Conservation (phyloP, 2,329 filamentous ascomycete genomes). For the Colletotrichum navitas region DNA sequence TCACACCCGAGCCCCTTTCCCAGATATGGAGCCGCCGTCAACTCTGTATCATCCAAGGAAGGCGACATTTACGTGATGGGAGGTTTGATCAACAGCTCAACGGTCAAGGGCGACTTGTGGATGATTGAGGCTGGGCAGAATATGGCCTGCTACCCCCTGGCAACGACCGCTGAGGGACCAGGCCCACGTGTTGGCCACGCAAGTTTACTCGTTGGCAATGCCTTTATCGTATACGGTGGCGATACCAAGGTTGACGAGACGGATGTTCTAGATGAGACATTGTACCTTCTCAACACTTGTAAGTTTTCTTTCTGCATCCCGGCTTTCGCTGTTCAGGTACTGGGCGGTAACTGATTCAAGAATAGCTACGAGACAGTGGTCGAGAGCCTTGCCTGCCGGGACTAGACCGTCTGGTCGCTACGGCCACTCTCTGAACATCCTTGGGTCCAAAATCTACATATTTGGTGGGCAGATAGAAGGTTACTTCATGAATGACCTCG, state of each 20-base stretch:
- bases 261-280: slow-evolving; percentile 91
- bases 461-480: slow-evolving; percentile 98
- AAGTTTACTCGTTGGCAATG: slow-evolving; percentile 94
- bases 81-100: slow-evolving; percentile 92
- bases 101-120: slow-evolving; percentile 97
- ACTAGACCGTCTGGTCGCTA: slow-evolving; percentile 90
- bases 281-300: slow-evolving; percentile 98
- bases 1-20: slow-evolving; percentile 90
- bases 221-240: slow-evolving; percentile 98
- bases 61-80: slow-evolving; percentile 99
- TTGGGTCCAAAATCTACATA: slow-evolving; percentile 96
- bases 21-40: slow-evolving; percentile 96
- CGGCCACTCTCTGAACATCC: slow-evolving; percentile 94
- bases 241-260: slow-evolving; percentile 97
- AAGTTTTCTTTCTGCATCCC: slow-evolving; percentile 56
- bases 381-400: slow-evolving; percentile 88
- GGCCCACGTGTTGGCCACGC: slow-evolving; percentile 95
- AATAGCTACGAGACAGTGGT: slow-evolving; percentile 96
- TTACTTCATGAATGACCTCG: slow-evolving; percentile 96
- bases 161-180: slow-evolving; percentile 92
- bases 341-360: slow-evolving; percentile 12
- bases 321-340: neutral
- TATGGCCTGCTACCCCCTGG: slow-evolving; percentile 91
- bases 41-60: slow-evolving; percentile 92
- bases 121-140: slow-evolving; percentile 92